Percentiles rank a stretch among this genome's conserved stretches.
Conservation (phyloP, 257 asterid genomes). For the Solanum tarijense region DNA sequence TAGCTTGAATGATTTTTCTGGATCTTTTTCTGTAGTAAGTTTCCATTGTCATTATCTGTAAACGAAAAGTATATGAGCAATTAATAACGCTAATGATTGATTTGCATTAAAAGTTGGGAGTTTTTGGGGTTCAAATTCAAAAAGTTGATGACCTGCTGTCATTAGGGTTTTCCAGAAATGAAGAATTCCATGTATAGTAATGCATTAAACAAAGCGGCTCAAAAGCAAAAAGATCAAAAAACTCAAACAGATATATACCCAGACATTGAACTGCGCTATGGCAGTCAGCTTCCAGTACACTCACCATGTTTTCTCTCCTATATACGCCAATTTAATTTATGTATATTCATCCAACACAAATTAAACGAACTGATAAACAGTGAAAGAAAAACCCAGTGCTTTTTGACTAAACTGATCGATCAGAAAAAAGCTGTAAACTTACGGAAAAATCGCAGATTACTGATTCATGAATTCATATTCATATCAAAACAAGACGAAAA, state of each 20-base stretch:
- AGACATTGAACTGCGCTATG: slow-evolving; percentile 5
- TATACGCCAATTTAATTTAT: background rate
- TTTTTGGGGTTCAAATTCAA: background rate
- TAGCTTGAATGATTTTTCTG: slow-evolving; percentile 28
- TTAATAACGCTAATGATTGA: background rate
- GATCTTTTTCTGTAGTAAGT: slow-evolving; percentile 61
- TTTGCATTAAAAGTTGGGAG: background rate
- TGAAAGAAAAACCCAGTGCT: background rate
- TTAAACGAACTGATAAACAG: background rate
- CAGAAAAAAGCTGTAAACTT: background rate
- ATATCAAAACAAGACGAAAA: background rate
- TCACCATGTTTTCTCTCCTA: background rate
- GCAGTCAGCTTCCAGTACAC: background rate
- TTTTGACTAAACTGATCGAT: background rate
- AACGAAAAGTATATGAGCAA: background rate
- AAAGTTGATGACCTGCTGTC: background rate
- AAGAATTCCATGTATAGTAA: slow-evolving; percentile 20
- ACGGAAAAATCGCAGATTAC: background rate
- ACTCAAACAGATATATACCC: slow-evolving; percentile 16
- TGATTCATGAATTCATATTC: background rate
- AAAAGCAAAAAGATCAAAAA: slow-evolving; percentile 6
- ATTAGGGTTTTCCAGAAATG: slow-evolving; percentile 34
- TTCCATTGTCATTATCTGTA: slow-evolving; percentile 41
- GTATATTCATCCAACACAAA: background rate
- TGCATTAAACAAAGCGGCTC: slow-evolving; percentile 17